A percentile compares a stretch with the other conserved stretches of the same genome.
Evolutionary conservation across 176 grass and related monocot species (phyloP).

Genomic region (Poa annua): DNA sequence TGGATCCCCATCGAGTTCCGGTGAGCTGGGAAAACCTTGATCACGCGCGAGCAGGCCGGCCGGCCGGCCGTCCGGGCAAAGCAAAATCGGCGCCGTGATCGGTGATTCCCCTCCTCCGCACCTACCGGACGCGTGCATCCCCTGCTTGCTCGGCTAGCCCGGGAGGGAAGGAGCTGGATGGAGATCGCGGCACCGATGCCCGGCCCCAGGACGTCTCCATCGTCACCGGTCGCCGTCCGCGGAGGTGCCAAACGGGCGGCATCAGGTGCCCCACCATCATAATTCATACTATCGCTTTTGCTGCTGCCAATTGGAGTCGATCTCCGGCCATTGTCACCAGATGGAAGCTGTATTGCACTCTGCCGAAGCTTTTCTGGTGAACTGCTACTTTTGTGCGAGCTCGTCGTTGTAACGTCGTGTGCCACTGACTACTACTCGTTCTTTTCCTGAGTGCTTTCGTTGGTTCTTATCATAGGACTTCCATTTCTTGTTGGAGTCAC

Average conservation of each 20-base stretch:
- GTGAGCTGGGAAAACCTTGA: background rate
- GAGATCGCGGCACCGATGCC: background rate
- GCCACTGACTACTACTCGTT: background rate
- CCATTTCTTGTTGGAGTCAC: too few species aligned
- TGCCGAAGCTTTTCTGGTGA: background rate
- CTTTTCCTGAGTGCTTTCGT: too few species aligned
- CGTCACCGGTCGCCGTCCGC: background rate
- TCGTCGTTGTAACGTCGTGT: background rate
- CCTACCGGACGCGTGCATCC: constrained; percentile 17
- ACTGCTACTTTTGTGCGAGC: background rate
- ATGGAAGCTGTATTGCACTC: background rate
- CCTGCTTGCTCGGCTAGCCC: constrained; percentile 1
- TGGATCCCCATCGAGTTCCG: background rate
- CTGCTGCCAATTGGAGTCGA: constrained; percentile 1
- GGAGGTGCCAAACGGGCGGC: background rate
- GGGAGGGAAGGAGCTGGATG: background rate
- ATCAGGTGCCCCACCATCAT: background rate
- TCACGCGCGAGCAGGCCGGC: too few species aligned
- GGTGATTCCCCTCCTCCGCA: constrained; percentile 18
- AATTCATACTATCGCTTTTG: constrained; percentile 10
- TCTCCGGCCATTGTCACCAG: background rate
- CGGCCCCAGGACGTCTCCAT: background rate
- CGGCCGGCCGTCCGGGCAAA: too few species aligned
- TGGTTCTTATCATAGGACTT: too few species aligned
- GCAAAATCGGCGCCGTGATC: constrained; percentile 1